Evolutionary conservation across 140 eudicot species (phyloP).

Genomic region (Anethum foeniculum): DNA sequence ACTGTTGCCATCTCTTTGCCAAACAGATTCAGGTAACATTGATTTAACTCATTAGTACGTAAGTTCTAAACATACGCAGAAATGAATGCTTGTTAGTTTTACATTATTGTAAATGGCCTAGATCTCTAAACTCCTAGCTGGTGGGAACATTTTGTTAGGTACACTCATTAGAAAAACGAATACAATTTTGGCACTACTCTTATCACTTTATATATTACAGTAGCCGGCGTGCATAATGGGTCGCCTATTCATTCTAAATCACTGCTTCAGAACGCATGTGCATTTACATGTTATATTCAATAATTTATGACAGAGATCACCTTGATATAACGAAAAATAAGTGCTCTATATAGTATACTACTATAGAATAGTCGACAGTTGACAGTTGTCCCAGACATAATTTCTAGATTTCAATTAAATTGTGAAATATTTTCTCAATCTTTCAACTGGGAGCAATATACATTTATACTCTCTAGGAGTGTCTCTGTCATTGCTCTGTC

Average conservation of each 20-base stretch:
- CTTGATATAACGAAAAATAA: background rate
- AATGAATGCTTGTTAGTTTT: background rate
- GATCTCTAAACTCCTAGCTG: background rate
- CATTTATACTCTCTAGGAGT: background rate
- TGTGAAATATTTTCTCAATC: background rate
- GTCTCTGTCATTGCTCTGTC: background rate
- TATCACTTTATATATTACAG: background rate
- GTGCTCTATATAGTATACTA: background rate
- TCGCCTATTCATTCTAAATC: background rate
- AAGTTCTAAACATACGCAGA: background rate
- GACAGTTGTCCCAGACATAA: background rate
- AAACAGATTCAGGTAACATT: slow-evolving; percentile 25
- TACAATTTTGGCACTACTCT: background rate
- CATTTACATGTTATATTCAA: background rate
- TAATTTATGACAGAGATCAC: background rate
- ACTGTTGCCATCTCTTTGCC: slow-evolving; percentile 25
- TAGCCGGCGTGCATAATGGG: background rate
- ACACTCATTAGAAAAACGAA: background rate
- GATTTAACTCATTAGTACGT: background rate
- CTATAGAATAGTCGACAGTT: background rate
- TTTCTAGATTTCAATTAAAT: background rate
- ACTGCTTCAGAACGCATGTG: background rate
- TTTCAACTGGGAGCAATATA: background rate
- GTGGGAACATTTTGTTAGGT: slow-evolving; percentile 6
- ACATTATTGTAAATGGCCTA: background rate